Evolutionary conservation across 1,284 basidiomycete species (phyloP).

Genomic region (Volvariella volvacea): DNA sequence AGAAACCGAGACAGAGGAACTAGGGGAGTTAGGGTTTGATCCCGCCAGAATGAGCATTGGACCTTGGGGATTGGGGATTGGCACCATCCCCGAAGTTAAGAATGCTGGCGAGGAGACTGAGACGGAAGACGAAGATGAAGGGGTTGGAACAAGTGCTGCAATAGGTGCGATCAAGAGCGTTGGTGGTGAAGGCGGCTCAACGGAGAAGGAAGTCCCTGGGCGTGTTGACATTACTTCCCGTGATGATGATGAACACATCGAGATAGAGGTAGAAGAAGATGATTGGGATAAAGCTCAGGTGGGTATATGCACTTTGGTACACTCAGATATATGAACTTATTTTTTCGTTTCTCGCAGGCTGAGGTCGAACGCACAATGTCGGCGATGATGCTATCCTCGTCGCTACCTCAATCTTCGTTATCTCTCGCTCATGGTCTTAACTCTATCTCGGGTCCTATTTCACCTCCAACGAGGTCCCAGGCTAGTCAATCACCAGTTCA

Average conservation of each 20-base stretch:
- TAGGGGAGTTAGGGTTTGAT: no score
- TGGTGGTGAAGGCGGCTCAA: no score
- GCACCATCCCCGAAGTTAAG: slow-evolving; percentile 10
- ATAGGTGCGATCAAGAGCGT: no score
- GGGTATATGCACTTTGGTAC: slow-evolving; percentile 1
- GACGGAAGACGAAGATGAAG: slow-evolving; percentile 10
- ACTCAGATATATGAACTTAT: no score
- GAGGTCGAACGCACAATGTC: slow-evolving; percentile 1
- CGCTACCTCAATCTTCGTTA: background rate
- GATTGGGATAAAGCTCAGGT: slow-evolving; percentile 68
- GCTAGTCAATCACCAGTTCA: no score
- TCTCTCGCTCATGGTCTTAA: no score
- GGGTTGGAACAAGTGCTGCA: no score
- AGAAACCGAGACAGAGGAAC: slow-evolving; percentile 5
- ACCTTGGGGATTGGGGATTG: slow-evolving; percentile 47
- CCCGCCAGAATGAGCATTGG: slow-evolving; percentile 20
- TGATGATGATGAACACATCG: slow-evolving; percentile 45
- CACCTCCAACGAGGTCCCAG: no score
- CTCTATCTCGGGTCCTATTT: no score
- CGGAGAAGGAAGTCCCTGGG: no score
- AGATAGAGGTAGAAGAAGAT: slow-evolving; percentile 30
- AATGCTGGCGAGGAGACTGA: slow-evolving; percentile 37
- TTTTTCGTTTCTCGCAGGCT: no score
- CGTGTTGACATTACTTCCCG: no score
- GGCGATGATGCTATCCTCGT: background rate